phyloP scores from a whole-genome alignment of 2,329 filamentous ascomycete species.

The Phoma herbarum region DNA sequence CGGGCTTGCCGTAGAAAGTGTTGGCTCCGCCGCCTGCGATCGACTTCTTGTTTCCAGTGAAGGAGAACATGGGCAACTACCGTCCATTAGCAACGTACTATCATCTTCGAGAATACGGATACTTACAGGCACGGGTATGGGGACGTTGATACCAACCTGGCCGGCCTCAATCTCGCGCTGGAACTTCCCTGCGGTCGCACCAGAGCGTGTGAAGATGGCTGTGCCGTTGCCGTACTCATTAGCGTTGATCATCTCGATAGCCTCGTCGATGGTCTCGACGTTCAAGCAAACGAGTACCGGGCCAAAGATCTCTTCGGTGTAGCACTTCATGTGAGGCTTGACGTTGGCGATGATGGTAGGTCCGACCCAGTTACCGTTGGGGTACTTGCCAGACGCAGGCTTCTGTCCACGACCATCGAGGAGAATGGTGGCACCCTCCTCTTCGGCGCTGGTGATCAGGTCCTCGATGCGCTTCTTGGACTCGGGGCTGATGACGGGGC shows the following conservation, averaged over 20 bases:
- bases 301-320: conserved; percentile 85
- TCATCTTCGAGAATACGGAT: not conserved
- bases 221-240: conserved; percentile 90
- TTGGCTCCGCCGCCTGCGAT: conserved; percentile 90
- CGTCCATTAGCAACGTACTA: conserved; percentile 16
- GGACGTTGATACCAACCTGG: conserved; percentile 86
- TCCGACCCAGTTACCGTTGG: conserved; percentile 82
- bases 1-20: conserved; percentile 95
- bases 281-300: conserved; percentile 84
- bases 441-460: conserved; percentile 78
- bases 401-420: conserved; percentile 80
- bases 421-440: conserved; percentile 83
- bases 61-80: conserved; percentile 67
- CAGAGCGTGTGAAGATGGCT: conserved; percentile 83
- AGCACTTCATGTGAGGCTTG: conserved; percentile 82
- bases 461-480: conserved; percentile 80
- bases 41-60: conserved; percentile 80
- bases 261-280: conserved; percentile 79
- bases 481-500: conserved; percentile 81
- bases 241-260: conserved; percentile 80
- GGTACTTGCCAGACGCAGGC: conserved; percentile 76
- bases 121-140: conserved; percentile 69
- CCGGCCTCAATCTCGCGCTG: conserved; percentile 83
- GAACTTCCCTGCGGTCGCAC: conserved; percentile 79
- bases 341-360: conserved; percentile 86